Percentiles rank a stretch among this genome's conserved stretches.
Conservation (phyloP, 805 yeast species). For the Candida caryicola region DNA sequence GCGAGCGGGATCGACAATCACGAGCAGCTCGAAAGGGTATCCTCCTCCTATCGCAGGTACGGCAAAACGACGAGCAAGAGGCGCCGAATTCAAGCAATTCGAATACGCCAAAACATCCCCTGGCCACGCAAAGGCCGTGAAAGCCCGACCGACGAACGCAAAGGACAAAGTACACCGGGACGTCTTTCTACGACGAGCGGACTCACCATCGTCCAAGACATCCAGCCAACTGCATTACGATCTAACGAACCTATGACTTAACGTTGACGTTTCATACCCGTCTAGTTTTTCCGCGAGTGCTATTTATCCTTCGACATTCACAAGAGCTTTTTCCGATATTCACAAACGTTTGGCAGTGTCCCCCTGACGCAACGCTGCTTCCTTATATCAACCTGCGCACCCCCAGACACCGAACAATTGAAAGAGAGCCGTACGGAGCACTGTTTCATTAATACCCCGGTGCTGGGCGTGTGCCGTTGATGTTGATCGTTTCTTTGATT, state of each 20-base stretch:
- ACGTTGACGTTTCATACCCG: too few relatives aligned
- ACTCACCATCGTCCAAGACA: conserved; percentile 4
- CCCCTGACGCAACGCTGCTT: too few relatives aligned
- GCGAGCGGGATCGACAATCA: background rate
- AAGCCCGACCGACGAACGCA: conserved; percentile 2
- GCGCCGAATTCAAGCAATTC: background rate
- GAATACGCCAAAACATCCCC: background rate
- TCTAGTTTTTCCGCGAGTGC: too few relatives aligned
- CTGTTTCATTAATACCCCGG: background rate
- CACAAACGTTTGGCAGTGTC: too few relatives aligned
- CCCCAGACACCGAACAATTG: background rate
- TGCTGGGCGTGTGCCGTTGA: background rate
- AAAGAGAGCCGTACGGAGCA: background rate
- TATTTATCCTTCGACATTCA: background rate
- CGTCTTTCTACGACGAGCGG: conserved; percentile 4
- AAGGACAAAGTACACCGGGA: background rate
- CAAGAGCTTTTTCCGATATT: too few relatives aligned
- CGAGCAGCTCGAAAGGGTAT: background rate
- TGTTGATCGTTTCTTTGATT: background rate
- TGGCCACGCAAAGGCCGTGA: background rate
- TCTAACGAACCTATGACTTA: too few relatives aligned
- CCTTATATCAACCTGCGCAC: too few relatives aligned
- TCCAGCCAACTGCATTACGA: background rate
- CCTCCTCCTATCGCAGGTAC: background rate
- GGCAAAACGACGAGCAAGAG: background rate